Evolutionary conservation across 352 stramenopile species (phyloP).

Genomic region (Phytophthora cactorum): DNA sequence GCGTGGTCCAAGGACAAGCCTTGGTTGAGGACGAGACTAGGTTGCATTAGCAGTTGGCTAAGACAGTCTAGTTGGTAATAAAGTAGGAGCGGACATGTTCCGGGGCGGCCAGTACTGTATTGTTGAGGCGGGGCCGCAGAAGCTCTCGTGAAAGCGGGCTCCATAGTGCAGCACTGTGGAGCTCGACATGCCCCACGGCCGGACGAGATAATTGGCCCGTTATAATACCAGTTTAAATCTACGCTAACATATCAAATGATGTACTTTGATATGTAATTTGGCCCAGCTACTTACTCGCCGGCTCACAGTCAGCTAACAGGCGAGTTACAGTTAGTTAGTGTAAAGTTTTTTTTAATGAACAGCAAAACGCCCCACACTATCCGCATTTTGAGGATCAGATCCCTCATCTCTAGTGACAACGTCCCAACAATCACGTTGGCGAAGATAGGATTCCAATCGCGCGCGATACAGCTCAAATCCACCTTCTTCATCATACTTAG

Average conservation of each 20-base stretch:
- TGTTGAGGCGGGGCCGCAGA: too few relatives aligned
- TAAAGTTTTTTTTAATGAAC: too few relatives aligned
- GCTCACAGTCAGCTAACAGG: too few relatives aligned
- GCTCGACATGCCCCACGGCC: not conserved
- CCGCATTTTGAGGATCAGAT: not conserved
- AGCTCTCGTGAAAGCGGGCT: not conserved
- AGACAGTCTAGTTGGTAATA: not conserved
- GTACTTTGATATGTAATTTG: too few relatives aligned
- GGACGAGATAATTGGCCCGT: not conserved
- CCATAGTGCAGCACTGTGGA: not conserved
- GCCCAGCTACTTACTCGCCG: too few relatives aligned
- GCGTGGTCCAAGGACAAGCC: not conserved
- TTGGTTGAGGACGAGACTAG: not conserved
- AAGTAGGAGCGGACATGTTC: not conserved
- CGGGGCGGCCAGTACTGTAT: not conserved
- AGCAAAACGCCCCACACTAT: too few relatives aligned
- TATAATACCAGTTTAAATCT: too few relatives aligned
- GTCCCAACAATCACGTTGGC: conserved; percentile 6
- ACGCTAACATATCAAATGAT: too few relatives aligned
- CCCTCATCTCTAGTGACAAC: not conserved
- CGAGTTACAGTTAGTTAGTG: too few relatives aligned
- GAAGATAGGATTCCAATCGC: conserved; percentile 1
- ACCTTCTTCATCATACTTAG: not conserved
- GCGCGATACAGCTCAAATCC: conserved; percentile 12
- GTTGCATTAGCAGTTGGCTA: not conserved